A percentile compares a stretch with the other conserved stretches of the same genome.
phyloP scores from a whole-genome alignment of 495 filamentous ascomycete genomes.

The Penicillium dipodomyicola region DNA sequence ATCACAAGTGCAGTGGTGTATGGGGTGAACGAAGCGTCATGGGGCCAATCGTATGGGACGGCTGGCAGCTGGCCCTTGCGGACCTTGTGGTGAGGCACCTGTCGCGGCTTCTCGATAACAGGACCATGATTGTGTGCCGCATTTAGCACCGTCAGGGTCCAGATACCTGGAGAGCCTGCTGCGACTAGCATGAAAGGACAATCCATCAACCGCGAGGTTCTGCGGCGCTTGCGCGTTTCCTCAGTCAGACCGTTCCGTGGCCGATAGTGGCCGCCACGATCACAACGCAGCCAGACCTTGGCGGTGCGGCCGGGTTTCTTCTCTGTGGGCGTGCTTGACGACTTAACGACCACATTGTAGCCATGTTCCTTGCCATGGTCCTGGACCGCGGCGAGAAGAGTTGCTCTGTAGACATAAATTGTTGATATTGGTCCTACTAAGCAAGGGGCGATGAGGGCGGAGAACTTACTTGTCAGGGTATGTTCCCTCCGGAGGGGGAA shows the following conservation, averaged over 20 bases:
- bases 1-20: conserved; percentile 63
- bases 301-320: conserved; percentile 49
- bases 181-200: conserved; percentile 50
- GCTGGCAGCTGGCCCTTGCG: conserved; percentile 50
- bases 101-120: conserved; percentile 41
- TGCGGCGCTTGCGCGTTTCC: conserved; percentile 46
- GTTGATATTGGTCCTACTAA: not conserved
- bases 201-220: conserved; percentile 48
- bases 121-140: conserved; percentile 49
- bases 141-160: conserved; percentile 46
- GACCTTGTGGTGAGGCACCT: conserved; percentile 43
- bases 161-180: conserved; percentile 45
- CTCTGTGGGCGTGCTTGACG: conserved; percentile 47
- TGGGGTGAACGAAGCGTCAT: conserved; percentile 55
- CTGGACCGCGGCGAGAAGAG: conserved; percentile 45
- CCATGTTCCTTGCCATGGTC: conserved; percentile 46
- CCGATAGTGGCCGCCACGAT: conserved; percentile 51
- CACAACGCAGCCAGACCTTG: conserved; percentile 50
- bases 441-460: not conserved
- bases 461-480: conserved; percentile 47
- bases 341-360: conserved; percentile 50
- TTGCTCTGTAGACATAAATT: conserved; percentile 24
- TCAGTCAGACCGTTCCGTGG: conserved; percentile 50
- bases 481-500: conserved; percentile 44
- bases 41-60: conserved; percentile 61